Conservation (phyloP, 352 stramenopile genomes). For the Phytophthora pini region DNA sequence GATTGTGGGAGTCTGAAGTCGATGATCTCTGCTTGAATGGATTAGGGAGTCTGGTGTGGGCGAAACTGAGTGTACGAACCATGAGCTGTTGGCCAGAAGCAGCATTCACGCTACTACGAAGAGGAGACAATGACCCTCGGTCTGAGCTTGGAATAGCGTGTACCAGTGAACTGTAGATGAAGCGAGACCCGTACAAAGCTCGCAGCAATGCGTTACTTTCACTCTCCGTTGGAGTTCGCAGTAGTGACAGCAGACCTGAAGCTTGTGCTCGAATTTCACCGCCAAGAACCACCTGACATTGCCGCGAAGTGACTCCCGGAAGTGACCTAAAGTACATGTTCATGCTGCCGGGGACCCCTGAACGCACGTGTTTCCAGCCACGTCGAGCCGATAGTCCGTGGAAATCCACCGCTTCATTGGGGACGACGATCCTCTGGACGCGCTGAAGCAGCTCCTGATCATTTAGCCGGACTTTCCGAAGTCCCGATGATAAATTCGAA, state of each 20-base stretch:
- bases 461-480: constrained; percentile 23
- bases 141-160: constrained; percentile 22
- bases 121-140: constrained; percentile 3
- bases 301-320: background rate
- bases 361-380: constrained; percentile 27
- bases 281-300: constrained; percentile 25
- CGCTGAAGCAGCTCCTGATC: constrained; percentile 36
- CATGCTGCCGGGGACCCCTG: constrained; percentile 15
- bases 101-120: background rate
- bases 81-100: constrained; percentile 24
- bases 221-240: constrained; percentile 32
- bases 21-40: constrained; percentile 14
- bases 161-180: constrained; percentile 46
- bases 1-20: constrained; percentile 9
- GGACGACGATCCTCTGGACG: constrained; percentile 21
- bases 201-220: constrained; percentile 37
- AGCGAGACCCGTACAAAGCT: constrained; percentile 23
- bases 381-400: constrained; percentile 4
- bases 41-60: constrained; percentile 17
- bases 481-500: constrained; percentile 18
- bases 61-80: constrained; percentile 41
- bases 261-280: constrained; percentile 19
- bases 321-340: constrained; percentile 13
- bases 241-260: constrained; percentile 25
- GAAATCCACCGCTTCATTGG: constrained; percentile 18